phyloP scores from a whole-genome alignment of 2,329 filamentous ascomycete genomes.

The Cryphonectria japonica region DNA sequence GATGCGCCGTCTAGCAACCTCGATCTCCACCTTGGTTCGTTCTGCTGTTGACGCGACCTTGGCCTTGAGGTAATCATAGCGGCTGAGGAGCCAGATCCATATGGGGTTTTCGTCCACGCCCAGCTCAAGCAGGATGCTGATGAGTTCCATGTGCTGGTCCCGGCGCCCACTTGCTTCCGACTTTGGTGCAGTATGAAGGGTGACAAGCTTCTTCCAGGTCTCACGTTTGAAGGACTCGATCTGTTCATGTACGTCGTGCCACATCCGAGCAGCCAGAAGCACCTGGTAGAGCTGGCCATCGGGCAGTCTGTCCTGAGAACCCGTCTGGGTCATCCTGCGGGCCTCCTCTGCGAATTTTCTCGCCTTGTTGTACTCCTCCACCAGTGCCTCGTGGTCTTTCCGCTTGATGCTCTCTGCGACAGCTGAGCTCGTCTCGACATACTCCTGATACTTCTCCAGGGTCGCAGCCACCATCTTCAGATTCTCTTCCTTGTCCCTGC shows the following conservation, averaged over 20 bases:
- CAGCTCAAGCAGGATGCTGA: constrained; percentile 85
- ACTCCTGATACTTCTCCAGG: constrained; percentile 77
- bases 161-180: constrained; percentile 60
- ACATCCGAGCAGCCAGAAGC: constrained; percentile 88
- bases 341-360: constrained; percentile 81
- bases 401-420: constrained; percentile 86
- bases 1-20: constrained; percentile 82
- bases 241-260: constrained; percentile 89
- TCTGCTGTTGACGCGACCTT: constrained; percentile 82
- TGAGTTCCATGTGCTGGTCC: constrained; percentile 89
- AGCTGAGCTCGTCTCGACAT: constrained; percentile 78
- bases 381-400: constrained; percentile 84
- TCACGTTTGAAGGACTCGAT: constrained; percentile 87
- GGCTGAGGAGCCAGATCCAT: constrained; percentile 91
- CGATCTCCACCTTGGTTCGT: constrained; percentile 87
- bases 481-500: constrained; percentile 86
- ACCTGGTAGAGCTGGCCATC: constrained; percentile 86
- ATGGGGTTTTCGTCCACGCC: constrained; percentile 96
- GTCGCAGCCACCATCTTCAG: constrained; percentile 77
- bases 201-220: constrained; percentile 79
- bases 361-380: constrained; percentile 86
- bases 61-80: constrained; percentile 85
- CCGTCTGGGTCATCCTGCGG: constrained; percentile 65
- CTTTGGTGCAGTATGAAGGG: constrained; percentile 62
- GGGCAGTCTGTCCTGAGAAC: constrained; percentile 59